Evolutionary conservation across 495 filamentous ascomycete species (phyloP), one percentile per base, ranked within the genome.

Genomic region (Evansstolkia leycettana): DNA sequence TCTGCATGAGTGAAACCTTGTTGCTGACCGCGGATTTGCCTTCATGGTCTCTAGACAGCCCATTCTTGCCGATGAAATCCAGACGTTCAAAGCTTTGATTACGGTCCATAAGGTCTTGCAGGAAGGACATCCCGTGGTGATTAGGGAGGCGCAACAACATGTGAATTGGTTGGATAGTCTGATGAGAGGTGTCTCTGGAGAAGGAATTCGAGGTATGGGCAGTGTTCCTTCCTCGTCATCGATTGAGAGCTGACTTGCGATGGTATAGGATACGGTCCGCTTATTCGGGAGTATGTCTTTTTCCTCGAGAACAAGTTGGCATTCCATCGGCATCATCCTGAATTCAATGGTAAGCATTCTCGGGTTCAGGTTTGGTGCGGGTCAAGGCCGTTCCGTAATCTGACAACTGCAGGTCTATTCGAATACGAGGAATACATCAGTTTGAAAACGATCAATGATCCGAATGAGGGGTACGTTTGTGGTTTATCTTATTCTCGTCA

Each of bases 371-470:
- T 15, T 12, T 11, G 18, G 32, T 12, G 37, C 24, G 10, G 20
- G 17, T 26, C n/a, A 28, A 10, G 27, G n/a, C 30, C 18, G 24
- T 20, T 36, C 34, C 27, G 11, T 11, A 7, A 11, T n/a, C 52
- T 56, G 26, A 56, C 26, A 27, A 5, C 36, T 13, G 25, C 38
- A 82, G 77, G 77, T 27, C 67, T 90, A 17, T 96, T 96, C 50
- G 90, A 98, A 52, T 98, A 98, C 45, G 90, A 95, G 67, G 90
- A 98, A 51, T 98, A 98, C 55, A 88, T 96, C 56, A 94, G 85
- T 49, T 69, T 98, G 55, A 95, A 95, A 64, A 81, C 84, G 3
- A 96, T 93, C 63, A 94, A 95, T 59, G 90, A 98, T 65, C 90
- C 92, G 8, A 95, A 98, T 51, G 90, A 98, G 62, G 90, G 90